Base-by-base conservation (phyloP, 2,329 filamentous ascomycete species). In the Penicillium sp. region DNA sequence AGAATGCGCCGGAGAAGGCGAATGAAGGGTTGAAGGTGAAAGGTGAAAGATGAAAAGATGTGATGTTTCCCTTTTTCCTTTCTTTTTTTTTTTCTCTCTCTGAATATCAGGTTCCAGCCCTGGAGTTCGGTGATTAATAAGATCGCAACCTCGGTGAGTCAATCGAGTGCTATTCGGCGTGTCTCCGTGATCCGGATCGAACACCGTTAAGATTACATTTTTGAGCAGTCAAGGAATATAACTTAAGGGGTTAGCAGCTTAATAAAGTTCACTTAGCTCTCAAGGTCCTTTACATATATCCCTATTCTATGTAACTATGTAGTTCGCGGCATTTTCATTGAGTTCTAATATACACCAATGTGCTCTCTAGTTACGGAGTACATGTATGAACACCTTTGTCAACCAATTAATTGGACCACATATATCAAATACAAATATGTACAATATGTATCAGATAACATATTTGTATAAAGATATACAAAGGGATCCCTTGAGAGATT, bases 111-210 rank as follows among this genome's bases (percentile, higher is more conserved):
- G 23, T 27, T 43, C 16, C 25, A 44, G 23, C 23, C 41, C 23
- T 44, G 23, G 41, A 29, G 16, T 5, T n/a, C 29, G 6, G 43
- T 59, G 62, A 63, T 63, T 58, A 64, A 50, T 61, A 62, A 63
- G 45, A 31, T 50, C 16, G 5, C n/a, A 21, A 38, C 46, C 43
- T 62, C 64, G 64, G 64, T 66, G 64, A 65, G 61, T 62, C 64
- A 66, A 66, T 57, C 29, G 50, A 63, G 57, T 29, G 36, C 34
- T 27, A 23, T 21, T 55, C 53, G 53, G 53, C n/a, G 31, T 39
- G 49, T 36, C 49, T 57, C 49, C 49, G 48, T 36, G 47, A 34
- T 47, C 45, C 31, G 36, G 45, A 13, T 38, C 11, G 25, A 47
- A 48, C 10, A 8, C 48, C 48, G 40, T 27, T 19, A 10, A 11